Base-by-base conservation (phyloP, 768 basidiomycete genomes). In the Kwoniella mangroviensis region DNA sequence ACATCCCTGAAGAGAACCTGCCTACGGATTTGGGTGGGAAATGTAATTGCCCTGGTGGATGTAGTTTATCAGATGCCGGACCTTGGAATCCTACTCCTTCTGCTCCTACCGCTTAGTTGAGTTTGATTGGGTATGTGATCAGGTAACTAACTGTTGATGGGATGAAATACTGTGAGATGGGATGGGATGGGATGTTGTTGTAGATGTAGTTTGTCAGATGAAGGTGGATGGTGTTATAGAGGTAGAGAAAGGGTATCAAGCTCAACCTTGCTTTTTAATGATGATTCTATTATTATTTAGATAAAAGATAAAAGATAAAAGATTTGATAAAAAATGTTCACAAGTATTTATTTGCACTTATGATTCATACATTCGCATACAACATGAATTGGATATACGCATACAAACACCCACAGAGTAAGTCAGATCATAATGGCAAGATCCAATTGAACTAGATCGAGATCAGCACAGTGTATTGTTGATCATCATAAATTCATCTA, bases 51-150 rank as follows among this genome's bases (percentile, higher is more conserved):
- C 69, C 79, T 1, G 91, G 88, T 0, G 92, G 94, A 0, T 98
- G 95, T 83, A 91, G 90, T 66, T 81, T 94, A 85, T 91, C 90
- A 72, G 93, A 99, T 84, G 91, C 87, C 0, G 96, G 96, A 9
- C 95, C 96, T 10, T 98, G 95, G 96, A 92, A 92, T 78, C 49
- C 62, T 51, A 24, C 9, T 26, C 22, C 43, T 63, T 17, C 34
- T 59, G 45, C 45, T 34, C 54, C 65, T 43, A 21, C 34, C 15
- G 54, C 65, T 22, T 45, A 66, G 45, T 54, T n/a, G 40, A 19
- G 56, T 19, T 17, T 5, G 3, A 17, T 34, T 4, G 24, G 34
- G 59, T 12, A n/a, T 24, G 4, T 19, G 55, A n/a, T n/a, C 2
- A 26, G 55, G 55, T 34, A 34, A 34, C 6, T 34, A 34, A 34